Conservation (phyloP, 2,329 filamentous ascomycete genomes). For the Metarhizium sp. region DNA sequence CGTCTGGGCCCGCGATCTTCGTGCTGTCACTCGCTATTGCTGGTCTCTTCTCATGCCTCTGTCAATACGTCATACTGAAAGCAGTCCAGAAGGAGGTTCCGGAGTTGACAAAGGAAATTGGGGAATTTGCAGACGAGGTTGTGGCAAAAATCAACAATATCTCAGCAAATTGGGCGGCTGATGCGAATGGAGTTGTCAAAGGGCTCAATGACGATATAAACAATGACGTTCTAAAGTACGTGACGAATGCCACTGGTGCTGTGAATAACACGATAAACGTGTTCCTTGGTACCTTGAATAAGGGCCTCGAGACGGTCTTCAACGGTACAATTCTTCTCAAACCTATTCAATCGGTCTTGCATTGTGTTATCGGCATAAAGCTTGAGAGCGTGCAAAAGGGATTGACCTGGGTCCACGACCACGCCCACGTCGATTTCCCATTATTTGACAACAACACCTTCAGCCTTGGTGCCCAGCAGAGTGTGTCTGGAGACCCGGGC, state of each 20-base stretch:
- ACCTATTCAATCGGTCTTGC: conserved; percentile 69
- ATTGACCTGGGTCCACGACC: conserved; percentile 85
- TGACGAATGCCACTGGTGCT: conserved; percentile 71
- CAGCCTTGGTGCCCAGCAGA: conserved; percentile 62
- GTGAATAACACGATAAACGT: conserved; percentile 78
- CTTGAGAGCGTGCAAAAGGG: conserved; percentile 75
- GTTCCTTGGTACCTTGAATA: conserved; percentile 70
- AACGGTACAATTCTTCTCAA: conserved; percentile 71
- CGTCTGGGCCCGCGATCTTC: conserved; percentile 75
- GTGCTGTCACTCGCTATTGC: conserved; percentile 74
- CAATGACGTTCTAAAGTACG: conserved; percentile 75
- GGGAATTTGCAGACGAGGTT: conserved; percentile 70
- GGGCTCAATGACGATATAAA: conserved; percentile 73
- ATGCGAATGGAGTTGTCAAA: conserved; percentile 64
- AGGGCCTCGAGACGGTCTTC: conserved; percentile 67
- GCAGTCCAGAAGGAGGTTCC: conserved; percentile 69
- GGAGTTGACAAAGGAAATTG: conserved; percentile 62
- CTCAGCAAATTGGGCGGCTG: conserved; percentile 66
- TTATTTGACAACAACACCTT: conserved; percentile 72
- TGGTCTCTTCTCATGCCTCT: conserved; percentile 73
- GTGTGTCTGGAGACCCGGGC: conserved; percentile 46
- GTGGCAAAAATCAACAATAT: conserved; percentile 62
- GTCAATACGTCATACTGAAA: conserved; percentile 70
- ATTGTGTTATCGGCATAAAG: conserved; percentile 84
- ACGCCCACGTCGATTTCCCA: conserved; percentile 77